These are phyloP conservation scores for Hemileccinum rubropunctum DNA, from an alignment of 768 basidiomycete species.

Conservation along the genomic window DNA sequence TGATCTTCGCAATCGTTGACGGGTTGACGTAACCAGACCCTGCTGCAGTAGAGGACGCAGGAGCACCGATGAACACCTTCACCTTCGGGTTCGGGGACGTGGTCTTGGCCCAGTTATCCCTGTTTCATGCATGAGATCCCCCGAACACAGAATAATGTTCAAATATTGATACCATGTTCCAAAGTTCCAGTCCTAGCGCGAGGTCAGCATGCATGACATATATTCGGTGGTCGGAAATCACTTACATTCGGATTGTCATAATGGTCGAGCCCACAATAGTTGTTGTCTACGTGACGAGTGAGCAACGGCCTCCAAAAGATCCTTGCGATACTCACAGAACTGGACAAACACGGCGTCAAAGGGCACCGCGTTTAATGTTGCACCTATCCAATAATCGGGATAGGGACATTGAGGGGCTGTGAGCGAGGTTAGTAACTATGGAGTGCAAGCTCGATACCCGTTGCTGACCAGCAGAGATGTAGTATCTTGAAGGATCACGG, in stretches of 20 bases:
- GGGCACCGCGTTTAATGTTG: conserved; percentile 38
- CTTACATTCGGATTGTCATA: conserved; percentile 46
- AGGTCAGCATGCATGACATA: not conserved
- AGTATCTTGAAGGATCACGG: conserved; percentile 30
- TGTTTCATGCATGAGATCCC: conserved; percentile 17
- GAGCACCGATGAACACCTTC: conserved; percentile 49
- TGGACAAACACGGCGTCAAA: conserved; percentile 54
- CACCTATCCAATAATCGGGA: conserved; percentile 45
- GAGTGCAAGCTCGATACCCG: not conserved
- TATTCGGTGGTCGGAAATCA: not conserved
- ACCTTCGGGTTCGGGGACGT: conserved; percentile 44
- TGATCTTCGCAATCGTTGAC: conserved; percentile 34
- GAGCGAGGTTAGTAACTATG: not conserved
- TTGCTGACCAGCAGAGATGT: conserved; percentile 38
- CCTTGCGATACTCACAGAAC: conserved; percentile 35
- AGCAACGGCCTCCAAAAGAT: not conserved
- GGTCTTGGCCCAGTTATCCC: conserved; percentile 48
- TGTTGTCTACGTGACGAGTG: conserved; percentile 38
- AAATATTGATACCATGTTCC: conserved; percentile 34
- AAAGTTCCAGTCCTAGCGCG: conserved; percentile 48
- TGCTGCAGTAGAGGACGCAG: conserved; percentile 41
- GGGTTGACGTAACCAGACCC: conserved; percentile 42
- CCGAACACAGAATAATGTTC: not conserved
- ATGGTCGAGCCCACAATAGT: conserved; percentile 41
- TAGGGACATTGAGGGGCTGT: conserved; percentile 44